phyloP scores from a whole-genome alignment of 306 rosid species.

The Cucurbita ficifolia region DNA sequence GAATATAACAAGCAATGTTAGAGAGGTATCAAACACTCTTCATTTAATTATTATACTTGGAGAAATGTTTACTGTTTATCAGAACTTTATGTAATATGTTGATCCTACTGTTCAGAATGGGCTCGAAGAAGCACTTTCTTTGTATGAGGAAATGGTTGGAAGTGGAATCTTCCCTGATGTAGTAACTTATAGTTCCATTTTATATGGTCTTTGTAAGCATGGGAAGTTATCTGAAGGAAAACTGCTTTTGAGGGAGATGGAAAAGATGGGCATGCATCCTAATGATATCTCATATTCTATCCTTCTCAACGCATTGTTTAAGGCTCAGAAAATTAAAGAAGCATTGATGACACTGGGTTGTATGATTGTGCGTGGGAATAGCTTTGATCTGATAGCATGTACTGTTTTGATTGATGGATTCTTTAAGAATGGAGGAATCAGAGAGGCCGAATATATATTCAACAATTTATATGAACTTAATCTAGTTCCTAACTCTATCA shows the following conservation, averaged over 20 bases:
- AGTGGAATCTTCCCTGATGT: conserved; percentile 57
- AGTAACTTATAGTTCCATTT: conserved; percentile 47
- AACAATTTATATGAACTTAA: conserved; percentile 32
- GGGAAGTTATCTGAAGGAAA: conserved; percentile 57
- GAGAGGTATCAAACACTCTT: not conserved
- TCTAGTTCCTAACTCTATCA: conserved; percentile 51
- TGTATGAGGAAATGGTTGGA: conserved; percentile 62
- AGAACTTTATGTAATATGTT: not conserved
- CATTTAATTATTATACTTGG: not conserved
- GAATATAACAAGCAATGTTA: not conserved
- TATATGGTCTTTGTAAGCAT: conserved; percentile 62
- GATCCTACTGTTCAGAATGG: conserved; percentile 24
- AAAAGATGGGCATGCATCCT: conserved; percentile 50
- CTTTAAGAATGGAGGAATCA: conserved; percentile 43
- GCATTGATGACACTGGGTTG: conserved; percentile 53
- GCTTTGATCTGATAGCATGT: conserved; percentile 49
- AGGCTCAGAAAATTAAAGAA: conserved; percentile 44
- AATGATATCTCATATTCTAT: conserved; percentile 63
- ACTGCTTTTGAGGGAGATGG: conserved; percentile 57
- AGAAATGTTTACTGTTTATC: not conserved
- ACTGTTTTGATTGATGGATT: conserved; percentile 69
- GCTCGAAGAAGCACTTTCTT: conserved; percentile 45
- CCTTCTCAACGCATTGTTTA: conserved; percentile 41
- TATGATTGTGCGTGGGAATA: conserved; percentile 61
- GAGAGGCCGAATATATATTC: conserved; percentile 51